Evolutionary conservation across 768 basidiomycete species (phyloP).

Genomic region (Rhodotorula toruloides): DNA sequence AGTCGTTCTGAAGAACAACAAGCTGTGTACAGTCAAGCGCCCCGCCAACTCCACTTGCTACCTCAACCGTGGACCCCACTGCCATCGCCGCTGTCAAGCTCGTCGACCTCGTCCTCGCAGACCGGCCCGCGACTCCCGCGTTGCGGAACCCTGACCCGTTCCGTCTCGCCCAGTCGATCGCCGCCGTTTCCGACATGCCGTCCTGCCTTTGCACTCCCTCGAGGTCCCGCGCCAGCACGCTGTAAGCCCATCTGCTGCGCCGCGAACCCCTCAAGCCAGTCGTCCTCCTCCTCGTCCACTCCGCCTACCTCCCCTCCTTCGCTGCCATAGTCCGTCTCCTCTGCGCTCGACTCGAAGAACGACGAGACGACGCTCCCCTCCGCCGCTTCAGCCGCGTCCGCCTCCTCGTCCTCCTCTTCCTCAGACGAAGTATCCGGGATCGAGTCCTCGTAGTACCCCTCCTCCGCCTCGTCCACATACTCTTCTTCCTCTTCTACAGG

Average conservation of each 20-base stretch:
- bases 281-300: conserved; percentile 13
- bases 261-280: conserved; percentile 27
- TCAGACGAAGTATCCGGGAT: conserved; percentile 23
- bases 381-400: background rate
- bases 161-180: background rate
- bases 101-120: conserved; percentile 12
- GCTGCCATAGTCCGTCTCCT: background rate
- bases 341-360: conserved; percentile 24
- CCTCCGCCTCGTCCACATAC: conserved; percentile 1
- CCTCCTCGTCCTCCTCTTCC: conserved; percentile 11
- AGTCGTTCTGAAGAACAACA: background rate
- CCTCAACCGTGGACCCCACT: background rate
- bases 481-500: background rate
- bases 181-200: too few species aligned
- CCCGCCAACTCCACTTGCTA: background rate
- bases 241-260: conserved; percentile 25
- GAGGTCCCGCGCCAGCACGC: background rate
- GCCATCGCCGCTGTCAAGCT: conserved; percentile 16
- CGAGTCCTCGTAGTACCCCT: conserved; percentile 32
- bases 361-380: conserved; percentile 9
- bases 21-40: background rate
- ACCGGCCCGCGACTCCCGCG: too few species aligned
- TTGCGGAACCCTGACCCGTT: background rate
- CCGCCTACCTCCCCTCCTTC: background rate
- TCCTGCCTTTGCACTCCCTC: background rate